Evolutionary conservation across 1,284 basidiomycete species (phyloP).

Genomic region (Sanghuangporus weigelae): DNA sequence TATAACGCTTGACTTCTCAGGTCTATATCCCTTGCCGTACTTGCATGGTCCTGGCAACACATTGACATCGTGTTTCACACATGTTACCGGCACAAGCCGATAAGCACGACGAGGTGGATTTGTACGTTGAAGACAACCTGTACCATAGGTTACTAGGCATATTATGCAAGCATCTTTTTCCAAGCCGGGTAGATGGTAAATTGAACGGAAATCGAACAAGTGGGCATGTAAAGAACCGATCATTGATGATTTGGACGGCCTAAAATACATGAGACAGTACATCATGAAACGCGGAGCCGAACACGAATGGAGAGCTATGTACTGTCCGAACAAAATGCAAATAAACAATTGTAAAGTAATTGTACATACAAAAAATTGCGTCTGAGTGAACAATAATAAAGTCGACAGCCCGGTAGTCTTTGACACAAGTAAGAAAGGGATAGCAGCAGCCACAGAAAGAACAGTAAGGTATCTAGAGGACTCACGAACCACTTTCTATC

Average conservation of each 20-base stretch:
- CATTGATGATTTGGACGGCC: background rate
- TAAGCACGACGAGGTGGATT: no score
- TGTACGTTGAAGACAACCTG: no score
- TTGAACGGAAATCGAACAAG: no score
- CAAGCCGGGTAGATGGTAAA: no score
- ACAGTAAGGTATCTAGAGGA: background rate
- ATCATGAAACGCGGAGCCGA: background rate
- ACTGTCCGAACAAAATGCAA: background rate
- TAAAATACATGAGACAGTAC: constrained; percentile 9
- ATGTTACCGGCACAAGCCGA: no score
- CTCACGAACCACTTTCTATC: background rate
- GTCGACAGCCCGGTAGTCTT: background rate
- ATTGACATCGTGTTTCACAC: constrained; percentile 3
- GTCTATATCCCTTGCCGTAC: constrained; percentile 77
- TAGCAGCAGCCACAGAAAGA: background rate
- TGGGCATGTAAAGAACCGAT: no score
- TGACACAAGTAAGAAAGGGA: background rate
- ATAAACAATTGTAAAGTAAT: background rate
- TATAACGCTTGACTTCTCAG: constrained; percentile 32
- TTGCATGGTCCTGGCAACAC: constrained; percentile 63
- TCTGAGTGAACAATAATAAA: background rate
- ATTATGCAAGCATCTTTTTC: no score
- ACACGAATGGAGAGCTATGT: background rate
- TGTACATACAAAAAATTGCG: background rate
- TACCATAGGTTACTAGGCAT: no score